phyloP scores from a whole-genome alignment of 164 flowering plant genomes.

The Aristolochia californica region DNA sequence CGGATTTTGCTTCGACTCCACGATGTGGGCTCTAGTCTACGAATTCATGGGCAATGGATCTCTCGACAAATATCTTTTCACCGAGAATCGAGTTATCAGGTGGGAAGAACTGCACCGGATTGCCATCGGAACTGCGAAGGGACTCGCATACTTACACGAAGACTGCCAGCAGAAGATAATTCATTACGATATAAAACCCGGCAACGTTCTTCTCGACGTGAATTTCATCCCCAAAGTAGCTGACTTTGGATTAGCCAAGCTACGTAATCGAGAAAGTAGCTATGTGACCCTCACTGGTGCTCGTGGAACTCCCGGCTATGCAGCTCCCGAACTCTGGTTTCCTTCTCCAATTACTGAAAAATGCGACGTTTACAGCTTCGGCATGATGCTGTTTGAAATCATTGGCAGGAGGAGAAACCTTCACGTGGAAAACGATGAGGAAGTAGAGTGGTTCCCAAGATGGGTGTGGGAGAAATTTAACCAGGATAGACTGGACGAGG shows the following conservation, averaged over 20 bases:
- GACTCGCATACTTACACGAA: slow-evolving; percentile 27
- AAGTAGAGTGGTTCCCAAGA: neutral
- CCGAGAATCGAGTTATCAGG: neutral
- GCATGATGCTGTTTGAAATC: slow-evolving; percentile 1
- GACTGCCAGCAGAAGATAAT: slow-evolving; percentile 22
- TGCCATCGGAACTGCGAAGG: slow-evolving; percentile 24
- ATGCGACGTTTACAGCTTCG: slow-evolving; percentile 1
- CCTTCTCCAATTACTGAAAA: neutral
- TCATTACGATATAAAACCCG: slow-evolving; percentile 33
- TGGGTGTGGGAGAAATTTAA: neutral
- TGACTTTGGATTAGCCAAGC: slow-evolving; percentile 28
- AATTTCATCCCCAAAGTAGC: slow-evolving; percentile 25
- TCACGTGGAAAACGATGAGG: neutral
- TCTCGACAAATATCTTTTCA: slow-evolving; percentile 17
- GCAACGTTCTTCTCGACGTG: slow-evolving; percentile 17
- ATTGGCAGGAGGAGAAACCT: neutral
- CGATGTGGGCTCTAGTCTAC: slow-evolving; percentile 20
- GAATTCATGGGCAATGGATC: slow-evolving; percentile 32
- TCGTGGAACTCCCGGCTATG: slow-evolving; percentile 25
- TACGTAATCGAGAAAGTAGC: slow-evolving; percentile 10
- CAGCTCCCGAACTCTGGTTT: slow-evolving; percentile 14
- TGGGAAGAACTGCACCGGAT: slow-evolving; percentile 16
- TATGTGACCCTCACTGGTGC: slow-evolving; percentile 12
- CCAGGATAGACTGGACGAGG: neutral
- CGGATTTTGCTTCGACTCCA: slow-evolving; percentile 21